Evolutionary conservation across 345 rosid genomes (phyloP).

Genomic region (Bruguiera gymnorhiza): DNA sequence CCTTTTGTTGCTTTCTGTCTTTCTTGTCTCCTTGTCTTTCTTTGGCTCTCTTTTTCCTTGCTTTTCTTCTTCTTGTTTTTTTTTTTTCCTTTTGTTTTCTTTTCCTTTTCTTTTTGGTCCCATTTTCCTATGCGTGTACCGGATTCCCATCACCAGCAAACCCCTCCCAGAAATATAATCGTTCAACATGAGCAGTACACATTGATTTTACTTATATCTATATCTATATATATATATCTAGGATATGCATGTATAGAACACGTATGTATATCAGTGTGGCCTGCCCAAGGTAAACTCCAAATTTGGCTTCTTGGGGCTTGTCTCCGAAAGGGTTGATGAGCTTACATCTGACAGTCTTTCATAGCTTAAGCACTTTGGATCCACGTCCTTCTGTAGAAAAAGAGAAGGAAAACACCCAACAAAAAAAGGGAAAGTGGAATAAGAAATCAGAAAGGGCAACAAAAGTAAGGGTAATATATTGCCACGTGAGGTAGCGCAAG

Average conservation of each 20-base stretch:
- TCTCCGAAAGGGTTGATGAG: slow-evolving; percentile 67
- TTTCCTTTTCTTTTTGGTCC: slow-evolving; percentile 15
- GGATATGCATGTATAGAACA: neutral
- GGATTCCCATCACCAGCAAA: slow-evolving; percentile 54
- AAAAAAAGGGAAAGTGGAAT: neutral
- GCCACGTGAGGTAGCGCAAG: slow-evolving; percentile 1
- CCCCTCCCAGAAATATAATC: slow-evolving; percentile 26
- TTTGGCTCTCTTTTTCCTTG: slow-evolving; percentile 42
- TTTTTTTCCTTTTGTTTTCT: slow-evolving; percentile 20
- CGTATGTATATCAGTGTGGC: slow-evolving; percentile 46
- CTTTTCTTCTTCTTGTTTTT: slow-evolving; percentile 9
- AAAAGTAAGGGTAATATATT: slow-evolving; percentile 6
- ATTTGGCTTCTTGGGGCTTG: slow-evolving; percentile 85
- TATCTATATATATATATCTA: neutral
- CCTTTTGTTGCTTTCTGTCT: slow-evolving; percentile 78
- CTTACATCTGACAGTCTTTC: slow-evolving; percentile 79
- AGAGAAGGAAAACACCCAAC: slow-evolving; percentile 2
- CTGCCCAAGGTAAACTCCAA: slow-evolving; percentile 95
- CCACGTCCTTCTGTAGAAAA: slow-evolving; percentile 51
- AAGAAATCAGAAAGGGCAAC: neutral
- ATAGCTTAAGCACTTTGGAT: slow-evolving; percentile 64
- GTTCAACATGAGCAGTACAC: slow-evolving; percentile 36
- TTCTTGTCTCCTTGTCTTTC: slow-evolving; percentile 80
- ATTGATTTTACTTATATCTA: neutral
- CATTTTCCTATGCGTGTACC: slow-evolving; percentile 45